phyloP scores from a whole-genome alignment of 179 eudicot species.

The Spinacia oleracea region DNA sequence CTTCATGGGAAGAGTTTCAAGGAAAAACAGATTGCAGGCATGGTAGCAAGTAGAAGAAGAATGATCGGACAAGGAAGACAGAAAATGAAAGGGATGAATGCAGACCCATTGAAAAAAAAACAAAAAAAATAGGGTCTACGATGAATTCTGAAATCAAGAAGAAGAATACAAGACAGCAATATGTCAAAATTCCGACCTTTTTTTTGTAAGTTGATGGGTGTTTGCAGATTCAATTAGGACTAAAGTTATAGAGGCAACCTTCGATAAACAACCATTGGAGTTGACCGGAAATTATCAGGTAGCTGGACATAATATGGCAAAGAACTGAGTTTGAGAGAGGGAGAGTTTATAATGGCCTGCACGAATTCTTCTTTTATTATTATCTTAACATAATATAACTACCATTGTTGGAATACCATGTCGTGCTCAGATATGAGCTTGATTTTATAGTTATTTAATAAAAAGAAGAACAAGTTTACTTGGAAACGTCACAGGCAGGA shows the following conservation, averaged over 20 bases:
- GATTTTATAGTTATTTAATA: not conserved
- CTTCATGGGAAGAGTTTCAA: constrained; percentile 27
- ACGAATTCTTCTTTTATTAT: constrained; percentile 26
- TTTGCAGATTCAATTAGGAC: constrained; percentile 11
- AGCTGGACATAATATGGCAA: not conserved
- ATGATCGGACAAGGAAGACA: constrained; percentile 26
- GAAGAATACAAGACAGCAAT: constrained; percentile 16
- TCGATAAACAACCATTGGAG: constrained; percentile 7
- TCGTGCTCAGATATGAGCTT: constrained; percentile 22
- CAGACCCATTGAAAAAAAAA: constrained; percentile 28
- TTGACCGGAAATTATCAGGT: not conserved
- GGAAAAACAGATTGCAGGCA: constrained; percentile 24
- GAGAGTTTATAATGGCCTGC: constrained; percentile 35
- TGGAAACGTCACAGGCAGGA: constrained; percentile 14
- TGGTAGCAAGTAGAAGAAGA: constrained; percentile 30
- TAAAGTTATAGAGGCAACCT: not conserved
- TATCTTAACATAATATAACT: constrained; percentile 6
- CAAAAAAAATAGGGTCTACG: not conserved
- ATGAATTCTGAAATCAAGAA: constrained; percentile 6
- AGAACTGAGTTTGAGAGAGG: not conserved
- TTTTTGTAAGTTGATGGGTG: not conserved
- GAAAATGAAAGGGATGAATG: constrained; percentile 36
- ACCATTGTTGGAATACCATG: constrained; percentile 5
- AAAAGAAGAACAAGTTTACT: not conserved
- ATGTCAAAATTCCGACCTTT: not conserved